Percentiles rank a stretch among this genome's conserved stretches.
These are phyloP conservation scores for Amanita phalloides DNA, from an alignment of 768 basidiomycete genomes.

Conservation along the genomic window DNA sequence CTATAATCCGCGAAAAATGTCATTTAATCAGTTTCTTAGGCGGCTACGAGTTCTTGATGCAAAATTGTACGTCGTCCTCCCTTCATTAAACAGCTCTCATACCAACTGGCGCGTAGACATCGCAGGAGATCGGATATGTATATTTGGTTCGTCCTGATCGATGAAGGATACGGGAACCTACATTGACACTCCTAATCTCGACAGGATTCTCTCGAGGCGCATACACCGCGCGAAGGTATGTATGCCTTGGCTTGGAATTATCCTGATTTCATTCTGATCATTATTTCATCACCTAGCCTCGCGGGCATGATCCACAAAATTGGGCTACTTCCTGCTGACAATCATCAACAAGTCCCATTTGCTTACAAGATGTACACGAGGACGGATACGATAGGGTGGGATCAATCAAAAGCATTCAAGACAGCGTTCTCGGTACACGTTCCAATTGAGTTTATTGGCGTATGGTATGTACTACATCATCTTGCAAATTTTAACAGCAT, in stretches of 20 bases:
- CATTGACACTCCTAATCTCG: not conserved
- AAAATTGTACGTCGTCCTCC: conserved; percentile 1
- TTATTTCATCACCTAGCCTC: conserved; percentile 16
- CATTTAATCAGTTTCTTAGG: not conserved
- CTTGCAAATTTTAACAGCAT: not conserved
- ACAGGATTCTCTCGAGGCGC: conserved; percentile 54
- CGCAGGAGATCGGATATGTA: conserved; percentile 46
- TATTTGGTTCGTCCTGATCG: conserved; percentile 35
- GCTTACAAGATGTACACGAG: conserved; percentile 53
- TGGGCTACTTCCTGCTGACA: conserved; percentile 34
- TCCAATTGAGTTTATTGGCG: conserved; percentile 46
- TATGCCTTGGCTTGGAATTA: conserved; percentile 8
- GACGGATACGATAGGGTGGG: conserved; percentile 36
- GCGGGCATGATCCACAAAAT: conserved; percentile 46
- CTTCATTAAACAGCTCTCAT: not conserved
- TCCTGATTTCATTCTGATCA: not conserved
- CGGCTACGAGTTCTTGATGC: conserved; percentile 7
- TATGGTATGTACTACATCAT: conserved; percentile 26
- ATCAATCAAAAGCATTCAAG: conserved; percentile 44
- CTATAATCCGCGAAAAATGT: not conserved
- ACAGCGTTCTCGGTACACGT: conserved; percentile 42
- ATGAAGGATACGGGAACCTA: not conserved
- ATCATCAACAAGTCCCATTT: conserved; percentile 48
- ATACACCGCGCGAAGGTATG: conserved; percentile 46
- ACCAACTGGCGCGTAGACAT: conserved; percentile 19